Conservation (phyloP, 1,139 yeast species). For the Protomyces arabidopsidicola region DNA sequence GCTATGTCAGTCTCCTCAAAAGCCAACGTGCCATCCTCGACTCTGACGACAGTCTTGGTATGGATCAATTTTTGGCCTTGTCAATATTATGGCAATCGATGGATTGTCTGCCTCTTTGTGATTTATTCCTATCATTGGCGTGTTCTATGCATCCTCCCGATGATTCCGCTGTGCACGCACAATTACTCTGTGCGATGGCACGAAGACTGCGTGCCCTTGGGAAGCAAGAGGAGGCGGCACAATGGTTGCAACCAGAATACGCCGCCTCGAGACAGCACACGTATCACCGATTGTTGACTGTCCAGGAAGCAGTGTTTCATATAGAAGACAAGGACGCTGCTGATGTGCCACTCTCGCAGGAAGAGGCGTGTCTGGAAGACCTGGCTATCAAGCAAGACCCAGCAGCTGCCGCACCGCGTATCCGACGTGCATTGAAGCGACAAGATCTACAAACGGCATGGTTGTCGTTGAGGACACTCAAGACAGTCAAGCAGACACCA, state of each 20-base stretch:
- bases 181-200: not conserved
- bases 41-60: not conserved
- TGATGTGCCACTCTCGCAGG: not conserved
- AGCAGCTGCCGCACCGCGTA: slow-evolving; percentile 1
- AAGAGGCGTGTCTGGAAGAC: slow-evolving; percentile 2
- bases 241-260: not conserved
- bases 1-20: not conserved
- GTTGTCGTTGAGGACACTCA: not conserved
- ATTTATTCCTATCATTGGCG: not conserved
- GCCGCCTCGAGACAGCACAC: not conserved
- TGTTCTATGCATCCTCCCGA: not conserved
- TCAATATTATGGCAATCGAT: not conserved
- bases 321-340: not conserved
- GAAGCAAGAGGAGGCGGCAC: not conserved
- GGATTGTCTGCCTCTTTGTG: not conserved
- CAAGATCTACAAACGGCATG: not conserved
- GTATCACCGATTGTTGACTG: not conserved
- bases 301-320: slow-evolving; percentile 6
- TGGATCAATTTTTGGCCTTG: not conserved
- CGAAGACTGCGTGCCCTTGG: not conserved
- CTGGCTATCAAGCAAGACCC: slow-evolving; percentile 10
- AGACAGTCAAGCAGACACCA: not conserved
- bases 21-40: not conserved
- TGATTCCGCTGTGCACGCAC: not conserved
- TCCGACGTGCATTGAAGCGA: not conserved